Evolutionary conservation across 2,329 filamentous ascomycete genomes (phyloP).

Genomic region (Conoideocrella luteorostrata): DNA sequence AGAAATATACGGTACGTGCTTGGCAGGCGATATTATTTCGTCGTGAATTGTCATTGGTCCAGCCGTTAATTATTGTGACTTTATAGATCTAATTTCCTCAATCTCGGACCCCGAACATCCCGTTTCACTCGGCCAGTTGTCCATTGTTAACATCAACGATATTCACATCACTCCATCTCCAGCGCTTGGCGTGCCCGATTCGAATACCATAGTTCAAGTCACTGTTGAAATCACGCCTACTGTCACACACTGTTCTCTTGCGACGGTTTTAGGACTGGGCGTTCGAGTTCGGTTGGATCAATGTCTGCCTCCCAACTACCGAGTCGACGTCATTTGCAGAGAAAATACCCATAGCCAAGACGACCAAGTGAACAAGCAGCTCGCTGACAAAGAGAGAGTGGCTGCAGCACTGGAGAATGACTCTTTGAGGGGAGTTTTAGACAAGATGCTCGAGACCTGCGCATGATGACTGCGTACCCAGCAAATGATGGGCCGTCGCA

Average conservation of each 20-base stretch:
- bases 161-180: constrained; percentile 62
- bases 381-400: constrained; percentile 93
- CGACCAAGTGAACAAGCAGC: constrained; percentile 93
- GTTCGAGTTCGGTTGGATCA: constrained; percentile 89
- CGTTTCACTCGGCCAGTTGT: constrained; percentile 83
- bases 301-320: constrained; percentile 82
- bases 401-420: constrained; percentile 92
- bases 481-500: too few relatives aligned
- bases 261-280: constrained; percentile 91
- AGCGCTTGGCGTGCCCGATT: constrained; percentile 31
- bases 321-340: constrained; percentile 89
- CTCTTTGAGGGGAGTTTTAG: constrained; percentile 77
- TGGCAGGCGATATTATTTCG: not conserved
- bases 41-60: too few relatives aligned
- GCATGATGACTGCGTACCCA: too few relatives aligned
- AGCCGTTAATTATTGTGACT: not conserved
- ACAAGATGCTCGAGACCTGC: constrained; percentile 91
- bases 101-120: constrained; percentile 97
- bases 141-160: constrained; percentile 93
- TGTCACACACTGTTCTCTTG: constrained; percentile 92
- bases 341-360: constrained; percentile 93
- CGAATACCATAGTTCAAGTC: constrained; percentile 61
- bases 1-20: constrained; percentile 76
- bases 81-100: constrained; percentile 78
- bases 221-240: constrained; percentile 90